Percentiles rank a stretch among this genome's conserved stretches.
phyloP scores from a whole-genome alignment of 805 yeast genomes.

The Myxozyma neotropica region DNA sequence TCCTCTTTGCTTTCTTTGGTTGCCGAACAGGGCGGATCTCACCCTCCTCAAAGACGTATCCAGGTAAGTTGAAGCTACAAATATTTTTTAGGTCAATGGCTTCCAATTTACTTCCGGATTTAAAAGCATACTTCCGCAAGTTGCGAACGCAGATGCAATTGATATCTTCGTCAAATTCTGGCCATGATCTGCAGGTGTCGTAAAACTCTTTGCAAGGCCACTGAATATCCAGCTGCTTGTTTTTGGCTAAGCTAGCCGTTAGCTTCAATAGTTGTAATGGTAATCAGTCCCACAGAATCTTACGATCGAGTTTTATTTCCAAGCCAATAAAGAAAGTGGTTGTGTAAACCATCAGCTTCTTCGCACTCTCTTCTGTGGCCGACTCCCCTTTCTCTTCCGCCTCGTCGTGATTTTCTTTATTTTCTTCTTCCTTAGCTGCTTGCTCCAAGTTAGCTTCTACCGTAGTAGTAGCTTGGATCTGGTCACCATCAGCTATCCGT shows the following conservation, averaged over 20 bases:
- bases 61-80: conserved; percentile 67
- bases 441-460: conserved; percentile 31
- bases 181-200: conserved; percentile 74
- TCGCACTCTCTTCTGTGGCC: conserved; percentile 30
- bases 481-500: conserved; percentile 62
- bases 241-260: conserved; percentile 15
- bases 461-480: conserved; percentile 42
- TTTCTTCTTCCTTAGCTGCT: conserved; percentile 28
- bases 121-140: conserved; percentile 55
- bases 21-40: conserved; percentile 73
- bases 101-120: not conserved
- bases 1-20: conserved; percentile 54
- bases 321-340: conserved; percentile 84
- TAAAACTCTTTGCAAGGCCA: conserved; percentile 89
- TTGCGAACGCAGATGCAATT: conserved; percentile 67
- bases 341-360: conserved; percentile 52
- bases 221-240: conserved; percentile 67
- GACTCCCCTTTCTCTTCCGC: conserved; percentile 35
- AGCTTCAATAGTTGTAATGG: not conserved
- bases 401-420: conserved; percentile 32
- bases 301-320: conserved; percentile 49
- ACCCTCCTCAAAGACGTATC: conserved; percentile 78
- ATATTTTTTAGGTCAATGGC: not conserved
- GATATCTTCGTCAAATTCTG: conserved; percentile 61
- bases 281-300: not conserved